phyloP scores from a whole-genome alignment of 1,284 basidiomycete species.

The Cystobasidium sp. region DNA sequence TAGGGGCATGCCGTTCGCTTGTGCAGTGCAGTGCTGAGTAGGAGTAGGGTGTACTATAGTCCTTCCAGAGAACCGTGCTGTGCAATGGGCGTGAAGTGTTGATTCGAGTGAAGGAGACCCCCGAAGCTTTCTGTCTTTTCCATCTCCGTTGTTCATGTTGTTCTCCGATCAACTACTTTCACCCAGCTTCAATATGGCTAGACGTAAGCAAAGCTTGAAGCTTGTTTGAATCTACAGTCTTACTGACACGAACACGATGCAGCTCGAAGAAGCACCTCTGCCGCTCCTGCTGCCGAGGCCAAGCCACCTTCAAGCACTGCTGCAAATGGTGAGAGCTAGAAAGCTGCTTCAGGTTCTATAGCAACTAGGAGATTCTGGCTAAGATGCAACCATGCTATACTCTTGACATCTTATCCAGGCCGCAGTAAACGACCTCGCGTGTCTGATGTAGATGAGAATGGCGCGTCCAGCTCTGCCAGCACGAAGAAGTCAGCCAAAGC shows the following conservation, averaged over 20 bases:
- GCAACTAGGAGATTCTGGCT: not conserved
- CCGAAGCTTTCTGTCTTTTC: not conserved
- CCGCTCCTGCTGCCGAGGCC: conserved; percentile 16
- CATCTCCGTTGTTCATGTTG: not conserved
- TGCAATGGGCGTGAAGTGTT: too few species aligned
- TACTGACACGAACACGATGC: not conserved
- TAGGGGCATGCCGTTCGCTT: too few species aligned
- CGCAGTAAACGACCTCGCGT: conserved; percentile 40
- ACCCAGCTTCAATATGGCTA: conserved; percentile 3
- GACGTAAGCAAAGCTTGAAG: conserved; percentile 1
- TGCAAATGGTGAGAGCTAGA: not conserved
- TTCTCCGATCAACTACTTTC: conserved; percentile 12
- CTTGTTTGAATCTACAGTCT: not conserved
- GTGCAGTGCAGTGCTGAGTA: too few species aligned
- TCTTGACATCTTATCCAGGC: not conserved
- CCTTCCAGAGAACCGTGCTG: too few species aligned
- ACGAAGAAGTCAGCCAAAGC: not conserved
- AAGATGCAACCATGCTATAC: not conserved
- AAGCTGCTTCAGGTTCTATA: not conserved
- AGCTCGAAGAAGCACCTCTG: conserved; percentile 28
- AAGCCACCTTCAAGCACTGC: conserved; percentile 14
- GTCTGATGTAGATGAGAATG: conserved; percentile 34
- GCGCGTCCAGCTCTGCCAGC: conserved; percentile 9
- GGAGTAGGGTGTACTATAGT: too few species aligned
- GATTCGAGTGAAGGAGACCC: too few species aligned